phyloP scores from a whole-genome alignment of 352 stramenopile genomes.

The Phytophthora pisi region DNA sequence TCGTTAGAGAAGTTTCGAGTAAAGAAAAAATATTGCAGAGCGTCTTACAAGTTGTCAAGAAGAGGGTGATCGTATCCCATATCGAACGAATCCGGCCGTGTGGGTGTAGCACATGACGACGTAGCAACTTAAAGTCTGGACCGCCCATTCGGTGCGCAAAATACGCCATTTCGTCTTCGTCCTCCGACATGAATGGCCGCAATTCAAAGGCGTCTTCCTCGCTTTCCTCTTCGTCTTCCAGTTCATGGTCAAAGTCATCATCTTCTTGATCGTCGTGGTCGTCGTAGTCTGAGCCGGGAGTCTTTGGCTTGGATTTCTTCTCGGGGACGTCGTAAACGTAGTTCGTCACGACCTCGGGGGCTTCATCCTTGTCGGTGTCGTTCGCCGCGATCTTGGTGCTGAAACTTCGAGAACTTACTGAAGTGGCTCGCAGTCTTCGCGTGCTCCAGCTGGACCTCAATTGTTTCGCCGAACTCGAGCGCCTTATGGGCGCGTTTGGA shows the following conservation, averaged over 20 bases:
- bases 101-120: slow-evolving; percentile 62
- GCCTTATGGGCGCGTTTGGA: slow-evolving; percentile 1
- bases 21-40: neutral
- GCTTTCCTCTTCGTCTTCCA: slow-evolving; percentile 18
- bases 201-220: slow-evolving; percentile 20
- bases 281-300: slow-evolving; percentile 18
- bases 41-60: slow-evolving; percentile 66
- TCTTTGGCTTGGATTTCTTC: slow-evolving; percentile 23
- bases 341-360: slow-evolving; percentile 35
- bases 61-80: slow-evolving; percentile 64
- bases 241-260: slow-evolving; percentile 24
- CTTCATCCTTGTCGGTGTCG: slow-evolving; percentile 13
- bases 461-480: slow-evolving; percentile 18
- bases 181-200: slow-evolving; percentile 32
- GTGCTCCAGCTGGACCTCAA: slow-evolving; percentile 13
- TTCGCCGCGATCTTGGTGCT: slow-evolving; percentile 20
- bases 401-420: slow-evolving; percentile 6
- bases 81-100: slow-evolving; percentile 58
- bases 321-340: slow-evolving; percentile 39
- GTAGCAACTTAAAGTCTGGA: slow-evolving; percentile 56
- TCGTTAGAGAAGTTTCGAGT: neutral
- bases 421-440: slow-evolving; percentile 4
- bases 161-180: slow-evolving; percentile 73
- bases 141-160: slow-evolving; percentile 57
- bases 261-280: slow-evolving; percentile 13